Base-by-base conservation (phyloP, 352 stramenopile species). In the Thalassiosira livingstoniorum region DNA sequence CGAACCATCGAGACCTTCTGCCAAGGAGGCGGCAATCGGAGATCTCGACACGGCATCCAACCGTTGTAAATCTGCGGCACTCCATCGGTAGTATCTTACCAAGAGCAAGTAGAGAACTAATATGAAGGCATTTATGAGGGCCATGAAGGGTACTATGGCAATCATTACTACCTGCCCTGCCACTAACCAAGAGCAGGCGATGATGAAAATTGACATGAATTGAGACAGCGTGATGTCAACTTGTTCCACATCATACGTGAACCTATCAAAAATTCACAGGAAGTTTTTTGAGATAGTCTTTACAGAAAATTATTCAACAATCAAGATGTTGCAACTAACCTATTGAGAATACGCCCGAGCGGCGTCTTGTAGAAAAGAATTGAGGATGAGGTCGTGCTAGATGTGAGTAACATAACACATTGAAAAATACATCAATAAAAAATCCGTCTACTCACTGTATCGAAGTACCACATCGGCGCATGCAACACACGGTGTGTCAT, bases 211-310 rank as follows among this genome's bases (percentile, higher is more conserved):
- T 0, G 85, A 87, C 83, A 95, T 95, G 13, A 81, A 80, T 66
- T 93, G 69, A 3, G 86, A 90, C 5, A 96, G 73, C 13, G 85
- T 90, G 0, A 95, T 60, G 84, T 97, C 94, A 23, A 95, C 73
- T 18, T 93, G 87, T 54, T 96, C 92, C 2, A 86, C 88, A 67
- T 95, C 91, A 75, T 94, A 96, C 7, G 91, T 95, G 68, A 97
- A 96, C 32, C 75, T 70, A n/a, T n/a, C n/a, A n/a, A n/a, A n/a
- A n/a, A n/a, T n/a, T n/a, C n/a, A n/a, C n/a, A n/a, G n/a, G n/a
- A n/a, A n/a, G n/a, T n/a, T n/a, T n/a, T n/a, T n/a, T n/a, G n/a
- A n/a, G n/a, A n/a, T n/a, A n/a, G n/a, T n/a, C n/a, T n/a, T n/a
- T n/a, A n/a, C n/a, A n/a, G n/a, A n/a, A n/a, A n/a, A n/a, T n/a